A percentile compares a stretch with the other conserved stretches of the same genome.
phyloP scores from a whole-genome alignment of 805 yeast species.

The Limtongia smithiae region DNA sequence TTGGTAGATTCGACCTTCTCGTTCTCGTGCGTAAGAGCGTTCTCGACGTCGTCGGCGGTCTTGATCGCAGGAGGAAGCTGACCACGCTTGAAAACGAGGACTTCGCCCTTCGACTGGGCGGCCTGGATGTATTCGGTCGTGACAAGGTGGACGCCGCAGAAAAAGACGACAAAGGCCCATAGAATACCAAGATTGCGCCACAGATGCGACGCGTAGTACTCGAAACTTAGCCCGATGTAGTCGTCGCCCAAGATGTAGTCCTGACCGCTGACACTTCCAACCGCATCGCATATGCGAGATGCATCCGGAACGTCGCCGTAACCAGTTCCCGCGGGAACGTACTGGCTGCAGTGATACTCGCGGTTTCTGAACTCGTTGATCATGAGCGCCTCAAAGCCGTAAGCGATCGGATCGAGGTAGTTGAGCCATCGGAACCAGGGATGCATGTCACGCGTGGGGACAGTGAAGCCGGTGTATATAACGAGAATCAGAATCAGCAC shows the following conservation, averaged over 20 bases:
- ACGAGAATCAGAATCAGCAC: conserved; percentile 48
- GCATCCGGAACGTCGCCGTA: conserved; percentile 35
- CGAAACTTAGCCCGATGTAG: conserved; percentile 46
- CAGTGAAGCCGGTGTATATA: conserved; percentile 56
- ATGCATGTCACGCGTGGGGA: conserved; percentile 44
- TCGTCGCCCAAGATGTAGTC: conserved; percentile 50
- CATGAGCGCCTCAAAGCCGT: conserved; percentile 47
- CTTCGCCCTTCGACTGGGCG: conserved; percentile 26
- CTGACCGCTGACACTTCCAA: conserved; percentile 55
- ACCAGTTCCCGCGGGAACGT: conserved; percentile 47
- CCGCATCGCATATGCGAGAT: conserved; percentile 51
- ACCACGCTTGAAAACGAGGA: conserved; percentile 21
- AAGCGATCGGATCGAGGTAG: conserved; percentile 46
- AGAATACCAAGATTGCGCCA: conserved; percentile 65
- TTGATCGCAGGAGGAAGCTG: conserved; percentile 16
- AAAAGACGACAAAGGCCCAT: conserved; percentile 53
- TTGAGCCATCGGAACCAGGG: conserved; percentile 53
- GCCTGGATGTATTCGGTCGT: conserved; percentile 53
- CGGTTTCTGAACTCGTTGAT: conserved; percentile 46
- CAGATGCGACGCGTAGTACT: conserved; percentile 46
- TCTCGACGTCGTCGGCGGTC: conserved; percentile 19
- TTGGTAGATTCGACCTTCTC: conserved; percentile 12
- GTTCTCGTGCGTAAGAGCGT: conserved; percentile 9
- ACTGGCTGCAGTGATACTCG: conserved; percentile 40
- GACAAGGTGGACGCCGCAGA: conserved; percentile 51